Conservation (phyloP, 352 stramenopile species). For the Globisporangium acanthophoron region DNA sequence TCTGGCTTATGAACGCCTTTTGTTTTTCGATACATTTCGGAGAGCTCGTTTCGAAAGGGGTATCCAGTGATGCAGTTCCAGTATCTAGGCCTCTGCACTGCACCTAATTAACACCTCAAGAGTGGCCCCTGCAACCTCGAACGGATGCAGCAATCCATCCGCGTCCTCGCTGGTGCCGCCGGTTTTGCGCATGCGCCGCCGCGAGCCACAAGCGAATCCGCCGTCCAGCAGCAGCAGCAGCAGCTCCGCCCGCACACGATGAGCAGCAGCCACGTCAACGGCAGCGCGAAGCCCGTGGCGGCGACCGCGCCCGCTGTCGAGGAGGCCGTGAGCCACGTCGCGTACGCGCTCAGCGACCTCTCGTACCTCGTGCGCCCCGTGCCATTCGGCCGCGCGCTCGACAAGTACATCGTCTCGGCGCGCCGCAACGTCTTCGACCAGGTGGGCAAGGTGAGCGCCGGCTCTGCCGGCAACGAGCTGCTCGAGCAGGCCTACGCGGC, state of each 20-base stretch:
- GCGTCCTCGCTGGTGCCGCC: background rate
- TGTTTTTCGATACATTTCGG: background rate
- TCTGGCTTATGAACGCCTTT: background rate
- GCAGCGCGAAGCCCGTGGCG: background rate
- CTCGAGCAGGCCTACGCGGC: slow-evolving; percentile 61
- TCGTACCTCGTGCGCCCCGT: slow-evolving; percentile 65
- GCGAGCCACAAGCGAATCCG: slow-evolving; percentile 1
- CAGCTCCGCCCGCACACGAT: background rate
- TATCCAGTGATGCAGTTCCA: background rate
- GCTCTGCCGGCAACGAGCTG: slow-evolving; percentile 47
- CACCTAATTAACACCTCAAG: background rate
- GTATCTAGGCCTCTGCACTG: background rate
- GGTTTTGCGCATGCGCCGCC: slow-evolving; percentile 3
- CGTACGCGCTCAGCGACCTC: slow-evolving; percentile 72
- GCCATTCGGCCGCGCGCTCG: slow-evolving; percentile 52
- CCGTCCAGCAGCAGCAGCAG: slow-evolving; percentile 1
- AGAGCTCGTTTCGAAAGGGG: too few relatives aligned
- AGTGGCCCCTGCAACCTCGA: background rate
- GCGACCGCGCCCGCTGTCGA: slow-evolving; percentile 32
- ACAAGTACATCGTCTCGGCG: slow-evolving; percentile 67
- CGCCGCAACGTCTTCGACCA: slow-evolving; percentile 79
- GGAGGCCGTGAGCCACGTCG: slow-evolving; percentile 74
- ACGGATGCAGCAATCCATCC: slow-evolving; percentile 1
- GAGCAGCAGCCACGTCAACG: background rate
- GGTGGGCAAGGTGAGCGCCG: slow-evolving; percentile 53